phyloP scores from a whole-genome alignment of 495 filamentous ascomycete species.

The Neurospora sp. region DNA sequence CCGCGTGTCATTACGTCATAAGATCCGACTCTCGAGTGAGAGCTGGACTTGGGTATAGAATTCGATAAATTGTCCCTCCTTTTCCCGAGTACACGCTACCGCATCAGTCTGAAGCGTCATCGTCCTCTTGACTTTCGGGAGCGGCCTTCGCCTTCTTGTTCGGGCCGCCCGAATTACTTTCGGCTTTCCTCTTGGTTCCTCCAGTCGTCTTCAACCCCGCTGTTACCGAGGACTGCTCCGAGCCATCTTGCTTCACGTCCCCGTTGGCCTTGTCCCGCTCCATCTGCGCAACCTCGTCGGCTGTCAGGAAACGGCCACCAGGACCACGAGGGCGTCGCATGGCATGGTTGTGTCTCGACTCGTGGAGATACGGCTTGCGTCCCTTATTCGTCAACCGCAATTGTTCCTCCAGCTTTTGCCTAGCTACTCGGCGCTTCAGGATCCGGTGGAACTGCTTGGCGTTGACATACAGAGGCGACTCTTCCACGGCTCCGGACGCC shows the following conservation, averaged over 20 bases:
- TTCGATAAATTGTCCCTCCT: constrained; percentile 1
- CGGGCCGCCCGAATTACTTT: constrained; percentile 32
- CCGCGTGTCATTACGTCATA: constrained; percentile 27
- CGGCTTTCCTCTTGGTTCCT: constrained; percentile 35
- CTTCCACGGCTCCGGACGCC: constrained; percentile 65
- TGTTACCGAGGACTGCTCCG: not conserved
- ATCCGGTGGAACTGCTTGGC: constrained; percentile 99
- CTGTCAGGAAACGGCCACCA: constrained; percentile 93
- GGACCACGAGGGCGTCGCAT: constrained; percentile 94
- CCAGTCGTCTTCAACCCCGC: constrained; percentile 14
- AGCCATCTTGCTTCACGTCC: constrained; percentile 25
- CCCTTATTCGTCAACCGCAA: constrained; percentile 88
- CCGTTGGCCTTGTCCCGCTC: constrained; percentile 48
- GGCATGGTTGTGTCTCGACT: constrained; percentile 97
- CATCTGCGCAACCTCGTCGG: constrained; percentile 92
- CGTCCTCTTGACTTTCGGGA: constrained; percentile 33
- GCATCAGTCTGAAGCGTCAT: constrained; percentile 41
- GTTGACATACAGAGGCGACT: constrained; percentile 94
- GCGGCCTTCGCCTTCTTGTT: constrained; percentile 47
- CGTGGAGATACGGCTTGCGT: constrained; percentile 93
- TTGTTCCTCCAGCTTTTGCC: constrained; percentile 87
- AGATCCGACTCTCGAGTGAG: constrained; percentile 4
- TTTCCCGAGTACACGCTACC: constrained; percentile 25
- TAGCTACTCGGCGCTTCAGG: constrained; percentile 81
- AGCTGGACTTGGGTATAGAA: constrained; percentile 21